These are phyloP conservation scores for Suhomyces vadensis DNA, from an alignment of 805 yeast species.

Conservation along the genomic window DNA sequence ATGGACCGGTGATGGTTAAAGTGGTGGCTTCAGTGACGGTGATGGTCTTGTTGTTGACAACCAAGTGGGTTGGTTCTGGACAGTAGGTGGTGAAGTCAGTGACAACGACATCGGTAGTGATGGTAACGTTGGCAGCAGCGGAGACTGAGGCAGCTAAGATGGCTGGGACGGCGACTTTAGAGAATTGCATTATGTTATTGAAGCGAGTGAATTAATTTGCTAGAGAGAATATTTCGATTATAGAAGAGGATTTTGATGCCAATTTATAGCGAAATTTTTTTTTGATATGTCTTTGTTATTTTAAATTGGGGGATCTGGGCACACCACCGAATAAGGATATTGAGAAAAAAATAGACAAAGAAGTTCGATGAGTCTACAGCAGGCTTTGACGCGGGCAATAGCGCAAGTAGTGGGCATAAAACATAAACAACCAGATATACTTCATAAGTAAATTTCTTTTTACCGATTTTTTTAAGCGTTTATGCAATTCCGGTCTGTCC, in stretches of 20 bases:
- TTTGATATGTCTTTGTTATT: neutral
- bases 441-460: neutral
- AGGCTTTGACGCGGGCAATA: neutral
- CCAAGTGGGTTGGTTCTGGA: constrained; percentile 69
- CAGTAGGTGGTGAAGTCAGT: constrained; percentile 81
- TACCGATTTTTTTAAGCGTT: neutral
- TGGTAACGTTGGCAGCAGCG: constrained; percentile 48
- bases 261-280: constrained; percentile 7
- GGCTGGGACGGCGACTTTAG: constrained; percentile 36
- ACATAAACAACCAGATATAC: neutral
- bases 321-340: neutral
- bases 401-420: neutral
- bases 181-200: constrained; percentile 33
- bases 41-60: constrained; percentile 67
- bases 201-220: constrained; percentile 22
- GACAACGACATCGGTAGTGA: constrained; percentile 57
- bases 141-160: constrained; percentile 46
- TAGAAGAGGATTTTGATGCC: constrained; percentile 1
- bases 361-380: neutral
- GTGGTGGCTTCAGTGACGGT: constrained; percentile 80
- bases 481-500: neutral
- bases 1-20: constrained; percentile 83
- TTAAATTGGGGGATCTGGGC: neutral
- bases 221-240: neutral
- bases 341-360: neutral